These are phyloP conservation scores for Lindgomyces ingoldianus DNA, from an alignment of 495 filamentous ascomycete genomes.

Conservation along the genomic window DNA sequence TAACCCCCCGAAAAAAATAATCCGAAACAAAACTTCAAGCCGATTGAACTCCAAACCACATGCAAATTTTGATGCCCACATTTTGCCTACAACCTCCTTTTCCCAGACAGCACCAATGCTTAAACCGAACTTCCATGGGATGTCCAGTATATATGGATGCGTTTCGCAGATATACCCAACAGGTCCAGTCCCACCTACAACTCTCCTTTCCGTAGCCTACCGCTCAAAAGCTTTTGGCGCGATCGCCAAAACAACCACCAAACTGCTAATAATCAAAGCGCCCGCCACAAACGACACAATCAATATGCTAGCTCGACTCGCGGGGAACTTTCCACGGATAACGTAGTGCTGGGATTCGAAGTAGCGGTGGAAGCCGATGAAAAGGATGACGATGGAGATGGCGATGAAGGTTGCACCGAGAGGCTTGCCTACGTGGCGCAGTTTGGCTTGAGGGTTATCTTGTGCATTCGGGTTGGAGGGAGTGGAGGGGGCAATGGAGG, in stretches of 20 bases:
- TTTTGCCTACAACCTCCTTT: too few relatives aligned
- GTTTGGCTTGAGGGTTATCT: constrained; percentile 37
- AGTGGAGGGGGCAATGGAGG: constrained; percentile 50
- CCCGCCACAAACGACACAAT: constrained; percentile 65
- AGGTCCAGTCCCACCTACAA: background rate
- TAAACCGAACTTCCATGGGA: too few relatives aligned
- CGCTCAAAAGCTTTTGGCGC: constrained; percentile 44
- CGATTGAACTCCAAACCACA: too few relatives aligned
- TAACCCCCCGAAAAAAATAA: too few relatives aligned
- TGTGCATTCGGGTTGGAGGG: constrained; percentile 20
- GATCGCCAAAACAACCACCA: constrained; percentile 48
- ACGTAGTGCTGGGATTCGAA: constrained; percentile 80
- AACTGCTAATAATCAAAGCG: constrained; percentile 45
- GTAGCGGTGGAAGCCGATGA: constrained; percentile 76
- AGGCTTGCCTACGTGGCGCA: constrained; percentile 84
- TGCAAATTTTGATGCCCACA: too few relatives aligned
- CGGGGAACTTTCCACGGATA: constrained; percentile 89
- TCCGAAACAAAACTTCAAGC: too few relatives aligned
- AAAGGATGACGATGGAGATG: constrained; percentile 81
- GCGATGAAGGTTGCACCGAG: constrained; percentile 90
- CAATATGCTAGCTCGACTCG: constrained; percentile 82
- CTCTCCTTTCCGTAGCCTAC: constrained; percentile 1
- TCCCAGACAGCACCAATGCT: too few relatives aligned
- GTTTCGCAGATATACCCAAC: too few relatives aligned
- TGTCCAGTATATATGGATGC: too few relatives aligned